phyloP scores from a whole-genome alignment of 2,329 filamentous ascomycete genomes.

The Elsinoe necatrix region DNA sequence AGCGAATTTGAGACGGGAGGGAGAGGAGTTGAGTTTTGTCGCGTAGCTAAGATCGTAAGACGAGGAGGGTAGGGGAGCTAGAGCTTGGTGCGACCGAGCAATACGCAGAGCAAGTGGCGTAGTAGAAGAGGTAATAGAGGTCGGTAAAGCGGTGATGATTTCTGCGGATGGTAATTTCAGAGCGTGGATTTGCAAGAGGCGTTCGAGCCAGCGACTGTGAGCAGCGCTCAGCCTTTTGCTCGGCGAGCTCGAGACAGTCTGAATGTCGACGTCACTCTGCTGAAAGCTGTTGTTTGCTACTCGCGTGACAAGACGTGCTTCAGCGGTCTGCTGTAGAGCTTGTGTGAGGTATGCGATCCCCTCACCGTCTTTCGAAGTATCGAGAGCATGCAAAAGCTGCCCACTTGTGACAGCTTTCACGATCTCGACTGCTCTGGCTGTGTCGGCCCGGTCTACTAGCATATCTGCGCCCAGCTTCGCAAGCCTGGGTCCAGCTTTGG shows the following conservation, averaged over 20 bases:
- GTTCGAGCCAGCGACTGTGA: not conserved
- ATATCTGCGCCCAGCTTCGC: slow-evolving; percentile 50
- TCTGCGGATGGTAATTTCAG: not conserved
- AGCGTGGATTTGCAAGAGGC: not conserved
- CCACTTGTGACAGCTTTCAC: slow-evolving; percentile 51
- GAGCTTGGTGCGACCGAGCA: not conserved
- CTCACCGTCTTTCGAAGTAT: slow-evolving; percentile 55
- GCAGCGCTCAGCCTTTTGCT: not conserved
- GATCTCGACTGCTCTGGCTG: slow-evolving; percentile 56
- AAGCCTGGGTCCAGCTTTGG: slow-evolving; percentile 55
- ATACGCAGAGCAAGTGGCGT: not conserved
- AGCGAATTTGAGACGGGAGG: slow-evolving; percentile 40
- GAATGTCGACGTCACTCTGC: not conserved
- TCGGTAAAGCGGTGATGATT: not conserved
- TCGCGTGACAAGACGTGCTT: not conserved
- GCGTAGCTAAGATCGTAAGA: slow-evolving; percentile 26
- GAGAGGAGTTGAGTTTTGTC: slow-evolving; percentile 36
- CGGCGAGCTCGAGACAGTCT: not conserved
- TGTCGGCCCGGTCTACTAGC: slow-evolving; percentile 59
- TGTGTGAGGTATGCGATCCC: slow-evolving; percentile 48
- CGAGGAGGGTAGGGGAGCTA: not conserved
- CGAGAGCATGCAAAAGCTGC: slow-evolving; percentile 57
- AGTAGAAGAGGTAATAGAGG: not conserved
- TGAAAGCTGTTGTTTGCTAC: not conserved
- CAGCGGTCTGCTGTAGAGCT: slow-evolving; percentile 66